Conservation (phyloP, 441 rosid genomes). For the Bocquillonia castaneifolia region DNA sequence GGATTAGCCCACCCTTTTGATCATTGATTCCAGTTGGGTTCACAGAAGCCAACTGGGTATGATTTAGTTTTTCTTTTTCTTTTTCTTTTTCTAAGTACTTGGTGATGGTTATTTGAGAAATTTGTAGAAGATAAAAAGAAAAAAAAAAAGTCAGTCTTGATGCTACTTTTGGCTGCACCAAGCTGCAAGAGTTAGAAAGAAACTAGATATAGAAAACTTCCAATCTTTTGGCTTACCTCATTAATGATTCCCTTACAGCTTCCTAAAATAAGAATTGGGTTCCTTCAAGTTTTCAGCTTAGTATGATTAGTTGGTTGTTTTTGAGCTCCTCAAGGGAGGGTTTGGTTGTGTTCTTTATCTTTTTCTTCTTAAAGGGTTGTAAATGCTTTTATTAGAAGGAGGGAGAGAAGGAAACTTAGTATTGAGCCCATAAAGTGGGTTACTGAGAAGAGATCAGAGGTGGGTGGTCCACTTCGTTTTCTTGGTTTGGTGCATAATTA, state of each 20-base stretch:
- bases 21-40: slow-evolving; percentile 56
- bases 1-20: slow-evolving; percentile 26
- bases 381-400: slow-evolving; percentile 13
- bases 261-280: slow-evolving; percentile 40
- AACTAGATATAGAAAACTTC: slow-evolving; percentile 32
- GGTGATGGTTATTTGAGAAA: slow-evolving; percentile 19
- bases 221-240: slow-evolving; percentile 38
- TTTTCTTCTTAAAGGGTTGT: slow-evolving; percentile 13
- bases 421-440: slow-evolving; percentile 29
- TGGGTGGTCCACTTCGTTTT: slow-evolving; percentile 32
- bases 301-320: slow-evolving; percentile 40
- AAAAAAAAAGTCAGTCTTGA: slow-evolving; percentile 41
- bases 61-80: slow-evolving; percentile 20
- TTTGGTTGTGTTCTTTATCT: slow-evolving; percentile 17
- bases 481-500: slow-evolving; percentile 18
- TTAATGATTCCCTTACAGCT: slow-evolving; percentile 48
- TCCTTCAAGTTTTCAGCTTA: slow-evolving; percentile 43
- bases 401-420: slow-evolving; percentile 28
- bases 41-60: slow-evolving; percentile 44
- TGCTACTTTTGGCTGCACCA: slow-evolving; percentile 35
- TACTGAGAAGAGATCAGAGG: slow-evolving; percentile 23
- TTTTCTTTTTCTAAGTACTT: slow-evolving; percentile 17
- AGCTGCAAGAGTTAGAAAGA: slow-evolving; percentile 25
- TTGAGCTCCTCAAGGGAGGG: slow-evolving; percentile 26
- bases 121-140: too few relatives aligned